Evolutionary conservation across 2,329 filamentous ascomycete genomes (phyloP).

Genomic region (Coniochaeta hoffmannii): DNA sequence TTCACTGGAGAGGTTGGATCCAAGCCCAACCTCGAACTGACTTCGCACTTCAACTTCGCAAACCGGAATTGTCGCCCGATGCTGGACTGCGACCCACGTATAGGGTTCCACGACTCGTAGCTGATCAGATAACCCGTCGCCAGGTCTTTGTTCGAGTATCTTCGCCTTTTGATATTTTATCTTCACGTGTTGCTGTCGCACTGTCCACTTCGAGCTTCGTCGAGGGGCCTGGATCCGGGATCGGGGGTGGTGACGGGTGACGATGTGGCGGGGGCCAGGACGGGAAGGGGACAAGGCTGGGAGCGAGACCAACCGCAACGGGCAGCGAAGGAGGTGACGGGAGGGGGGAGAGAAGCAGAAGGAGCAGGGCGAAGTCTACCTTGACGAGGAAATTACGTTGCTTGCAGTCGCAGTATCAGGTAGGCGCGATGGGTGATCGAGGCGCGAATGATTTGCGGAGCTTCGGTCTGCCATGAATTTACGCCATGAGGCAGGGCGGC

Average conservation of each 20-base stretch:
- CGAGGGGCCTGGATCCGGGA: not conserved
- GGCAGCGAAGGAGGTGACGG: not conserved
- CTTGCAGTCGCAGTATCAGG: slow-evolving; percentile 23
- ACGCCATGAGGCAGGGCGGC: slow-evolving; percentile 48
- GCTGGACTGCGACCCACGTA: not conserved
- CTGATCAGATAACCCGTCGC: not conserved
- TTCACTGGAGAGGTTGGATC: not conserved
- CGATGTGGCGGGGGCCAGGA: not conserved
- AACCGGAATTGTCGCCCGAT: not conserved
- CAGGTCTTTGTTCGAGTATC: not conserved
- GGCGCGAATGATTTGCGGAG: slow-evolving; percentile 36
- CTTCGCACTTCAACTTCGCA: not conserved
- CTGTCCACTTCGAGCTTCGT: not conserved
- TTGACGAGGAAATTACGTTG: slow-evolving; percentile 11
- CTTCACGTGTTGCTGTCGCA: not conserved
- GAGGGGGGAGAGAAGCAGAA: slow-evolving; percentile 8
- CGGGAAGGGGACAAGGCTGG: not conserved
- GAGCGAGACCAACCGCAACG: not conserved
- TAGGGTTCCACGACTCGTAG: not conserved
- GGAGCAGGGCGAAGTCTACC: slow-evolving; percentile 12
- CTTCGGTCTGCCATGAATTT: slow-evolving; percentile 62
- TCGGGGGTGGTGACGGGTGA: not conserved
- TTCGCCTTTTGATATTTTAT: not conserved
- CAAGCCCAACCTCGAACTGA: no score
- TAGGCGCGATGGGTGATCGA: slow-evolving; percentile 45